Evolutionary conservation across 345 rosid species (phyloP), one percentile per base, ranked within the genome.

Genomic region (Salix koriyanagi): DNA sequence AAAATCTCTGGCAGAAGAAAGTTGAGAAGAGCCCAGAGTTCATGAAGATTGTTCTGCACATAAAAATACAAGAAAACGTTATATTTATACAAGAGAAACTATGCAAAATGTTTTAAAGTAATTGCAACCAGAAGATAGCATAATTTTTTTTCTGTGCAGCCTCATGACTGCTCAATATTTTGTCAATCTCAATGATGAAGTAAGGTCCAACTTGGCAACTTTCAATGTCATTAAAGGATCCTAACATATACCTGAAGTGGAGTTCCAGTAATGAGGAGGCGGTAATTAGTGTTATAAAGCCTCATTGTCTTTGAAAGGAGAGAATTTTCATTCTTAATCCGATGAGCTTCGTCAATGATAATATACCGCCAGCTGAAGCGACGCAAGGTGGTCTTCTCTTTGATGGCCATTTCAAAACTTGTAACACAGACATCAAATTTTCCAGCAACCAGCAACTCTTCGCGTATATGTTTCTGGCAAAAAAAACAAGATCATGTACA

Each of bases 331-430:
- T 95, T 95, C 85, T 93, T 91, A 64, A 93, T 93, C 64, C 99
- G 89, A 86, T 96, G 98, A 64, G 99, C 99, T 86, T 95, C 99
- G 80, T 95, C 99, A 80, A 96, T 96, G 72, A 93, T 90, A 71
- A 94, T 94, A 83, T 92, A 96, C 16, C 99, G 95, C 98, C 99
- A 94, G 83, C 97, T 96, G 81, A 96, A 96, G 58, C 97, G 97
- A 52, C 94, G 97, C 79, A 96, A 79, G 18, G 92, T 78, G 82
- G 94, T 37, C 84, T 94, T 96, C 91, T 96, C 99, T 81, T 96
- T 96, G 76, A 96, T 96, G 76, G 98, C 99, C 99, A 96, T 96
- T 86, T 96, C 98, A 87, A 96, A 96, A 84, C 99, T 96, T 62
- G 99, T 96, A 74, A 96, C 98, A 64, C 98, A 93, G 8, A 96